phyloP scores from a whole-genome alignment of 2,329 filamentous ascomycete genomes.

The Fusarium sulawesiense region DNA sequence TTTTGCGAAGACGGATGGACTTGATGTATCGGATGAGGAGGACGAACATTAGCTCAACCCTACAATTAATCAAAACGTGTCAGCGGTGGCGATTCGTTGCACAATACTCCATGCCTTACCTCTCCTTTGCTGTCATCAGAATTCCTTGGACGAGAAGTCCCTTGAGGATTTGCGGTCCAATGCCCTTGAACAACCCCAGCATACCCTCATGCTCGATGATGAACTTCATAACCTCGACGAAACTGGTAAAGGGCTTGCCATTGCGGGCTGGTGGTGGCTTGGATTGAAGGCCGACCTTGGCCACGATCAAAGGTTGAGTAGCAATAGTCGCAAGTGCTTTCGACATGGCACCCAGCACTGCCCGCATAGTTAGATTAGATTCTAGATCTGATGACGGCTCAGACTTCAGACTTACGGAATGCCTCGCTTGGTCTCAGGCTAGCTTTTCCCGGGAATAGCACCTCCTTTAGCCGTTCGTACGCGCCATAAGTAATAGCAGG shows the following conservation, averaged over 20 bases:
- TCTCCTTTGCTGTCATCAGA: slow-evolving; percentile 99
- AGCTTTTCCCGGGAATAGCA: slow-evolving; percentile 80
- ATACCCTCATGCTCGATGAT: slow-evolving; percentile 90
- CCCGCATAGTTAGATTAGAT: slow-evolving; percentile 9
- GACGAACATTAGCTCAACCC: slow-evolving; percentile 89
- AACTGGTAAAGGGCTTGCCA: slow-evolving; percentile 93
- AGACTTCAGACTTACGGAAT: slow-evolving; percentile 75
- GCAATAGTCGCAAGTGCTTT: slow-evolving; percentile 91
- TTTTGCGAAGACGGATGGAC: slow-evolving; percentile 74
- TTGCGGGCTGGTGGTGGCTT: slow-evolving; percentile 85
- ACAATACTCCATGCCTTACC: slow-evolving; percentile 62
- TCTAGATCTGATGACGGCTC: neutral
- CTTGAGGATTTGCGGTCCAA: slow-evolving; percentile 92
- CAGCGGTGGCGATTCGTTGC: slow-evolving; percentile 13
- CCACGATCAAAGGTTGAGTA: slow-evolving; percentile 96
- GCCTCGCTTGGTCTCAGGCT: slow-evolving; percentile 86
- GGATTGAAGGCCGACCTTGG: slow-evolving; percentile 96
- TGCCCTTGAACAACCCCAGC: slow-evolving; percentile 93
- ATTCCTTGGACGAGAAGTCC: slow-evolving; percentile 94
- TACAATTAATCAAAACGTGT: slow-evolving; percentile 49
- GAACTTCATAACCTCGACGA: slow-evolving; percentile 93
- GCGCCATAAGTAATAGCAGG: slow-evolving; percentile 98
- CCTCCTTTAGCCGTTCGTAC: slow-evolving; percentile 86
- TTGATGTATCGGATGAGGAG: slow-evolving; percentile 85
- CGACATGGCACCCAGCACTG: slow-evolving; percentile 91